phyloP scores from a whole-genome alignment of 2,329 filamentous ascomycete genomes.

The Zarea fungicola region DNA sequence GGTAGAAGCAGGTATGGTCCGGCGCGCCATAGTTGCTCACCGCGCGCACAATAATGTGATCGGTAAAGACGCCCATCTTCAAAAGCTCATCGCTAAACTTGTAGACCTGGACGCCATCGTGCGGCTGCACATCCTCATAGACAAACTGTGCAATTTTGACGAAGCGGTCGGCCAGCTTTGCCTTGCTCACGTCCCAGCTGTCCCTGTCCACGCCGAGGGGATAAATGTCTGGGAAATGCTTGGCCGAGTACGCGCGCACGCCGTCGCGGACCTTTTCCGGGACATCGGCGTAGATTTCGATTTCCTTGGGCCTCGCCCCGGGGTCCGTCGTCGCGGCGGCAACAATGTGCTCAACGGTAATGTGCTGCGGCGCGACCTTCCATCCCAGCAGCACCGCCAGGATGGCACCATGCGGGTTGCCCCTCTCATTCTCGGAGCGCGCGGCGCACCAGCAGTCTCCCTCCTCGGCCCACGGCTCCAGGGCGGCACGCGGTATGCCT shows the following conservation, averaged over 20 bases:
- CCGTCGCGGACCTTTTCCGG: slow-evolving; percentile 36
- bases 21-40: slow-evolving; percentile 52
- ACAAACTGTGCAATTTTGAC: slow-evolving; percentile 54
- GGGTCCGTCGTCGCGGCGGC: slow-evolving; percentile 57
- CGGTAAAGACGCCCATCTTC: slow-evolving; percentile 43
- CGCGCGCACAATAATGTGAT: slow-evolving; percentile 49
- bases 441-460: slow-evolving; percentile 85
- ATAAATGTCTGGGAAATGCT: slow-evolving; percentile 32
- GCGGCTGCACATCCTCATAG: slow-evolving; percentile 42
- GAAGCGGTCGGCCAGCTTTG: slow-evolving; percentile 34
- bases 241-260: slow-evolving; percentile 38
- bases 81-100: slow-evolving; percentile 45
- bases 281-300: slow-evolving; percentile 65
- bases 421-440: slow-evolving; percentile 32
- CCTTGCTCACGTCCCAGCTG: slow-evolving; percentile 25
- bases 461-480: slow-evolving; percentile 67
- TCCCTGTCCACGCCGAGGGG: slow-evolving; percentile 12
- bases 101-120: slow-evolving; percentile 48
- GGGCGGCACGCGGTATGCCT: slow-evolving; percentile 45
- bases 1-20: slow-evolving; percentile 62
- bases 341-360: slow-evolving; percentile 69
- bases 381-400: slow-evolving; percentile 59
- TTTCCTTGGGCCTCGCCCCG: slow-evolving; percentile 56
- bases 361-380: slow-evolving; percentile 58
- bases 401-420: slow-evolving; percentile 50